phyloP scores from a whole-genome alignment of 2,329 filamentous ascomycete species.

The Diaporthe aspalathi region DNA sequence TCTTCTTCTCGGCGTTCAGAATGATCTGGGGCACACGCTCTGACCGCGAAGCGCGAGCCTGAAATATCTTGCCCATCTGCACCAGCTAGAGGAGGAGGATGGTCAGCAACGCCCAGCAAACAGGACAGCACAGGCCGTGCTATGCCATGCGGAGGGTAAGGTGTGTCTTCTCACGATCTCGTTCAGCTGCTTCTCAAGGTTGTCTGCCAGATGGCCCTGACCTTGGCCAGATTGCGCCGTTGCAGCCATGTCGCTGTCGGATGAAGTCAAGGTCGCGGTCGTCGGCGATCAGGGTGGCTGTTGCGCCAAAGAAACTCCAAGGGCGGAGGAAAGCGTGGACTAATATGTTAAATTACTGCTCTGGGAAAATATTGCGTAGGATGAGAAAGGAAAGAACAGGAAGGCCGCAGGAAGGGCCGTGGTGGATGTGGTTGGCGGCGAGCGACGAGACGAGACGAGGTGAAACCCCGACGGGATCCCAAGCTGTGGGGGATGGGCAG shows the following conservation, averaged over 20 bases:
- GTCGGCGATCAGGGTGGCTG: neutral
- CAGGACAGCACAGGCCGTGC: neutral
- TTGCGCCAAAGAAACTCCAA: neutral
- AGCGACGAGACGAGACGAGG: neutral
- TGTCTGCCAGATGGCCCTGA: slow-evolving; percentile 36
- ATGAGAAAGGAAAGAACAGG: neutral
- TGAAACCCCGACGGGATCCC: neutral
- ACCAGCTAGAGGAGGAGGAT: slow-evolving; percentile 29
- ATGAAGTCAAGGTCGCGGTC: neutral
- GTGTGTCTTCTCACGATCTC: slow-evolving; percentile 33
- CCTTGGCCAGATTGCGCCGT: slow-evolving; percentile 6
- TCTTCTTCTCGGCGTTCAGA: slow-evolving; percentile 36
- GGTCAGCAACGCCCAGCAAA: slow-evolving; percentile 18
- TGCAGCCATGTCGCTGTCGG: slow-evolving; percentile 5
- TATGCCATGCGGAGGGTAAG: neutral
- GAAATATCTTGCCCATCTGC: slow-evolving; percentile 38
- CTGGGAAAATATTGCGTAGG: neutral
- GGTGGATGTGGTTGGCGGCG: neutral
- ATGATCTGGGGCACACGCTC: slow-evolving; percentile 35
- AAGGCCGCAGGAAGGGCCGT: neutral
- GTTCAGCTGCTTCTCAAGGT: slow-evolving; percentile 36
- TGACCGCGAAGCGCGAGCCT: slow-evolving; percentile 20
- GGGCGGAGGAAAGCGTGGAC: neutral
- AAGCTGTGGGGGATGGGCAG: neutral
- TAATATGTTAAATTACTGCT: neutral